phyloP scores from a whole-genome alignment of 1,139 yeast genomes.

The Scheffersomyces cryptocercus region DNA sequence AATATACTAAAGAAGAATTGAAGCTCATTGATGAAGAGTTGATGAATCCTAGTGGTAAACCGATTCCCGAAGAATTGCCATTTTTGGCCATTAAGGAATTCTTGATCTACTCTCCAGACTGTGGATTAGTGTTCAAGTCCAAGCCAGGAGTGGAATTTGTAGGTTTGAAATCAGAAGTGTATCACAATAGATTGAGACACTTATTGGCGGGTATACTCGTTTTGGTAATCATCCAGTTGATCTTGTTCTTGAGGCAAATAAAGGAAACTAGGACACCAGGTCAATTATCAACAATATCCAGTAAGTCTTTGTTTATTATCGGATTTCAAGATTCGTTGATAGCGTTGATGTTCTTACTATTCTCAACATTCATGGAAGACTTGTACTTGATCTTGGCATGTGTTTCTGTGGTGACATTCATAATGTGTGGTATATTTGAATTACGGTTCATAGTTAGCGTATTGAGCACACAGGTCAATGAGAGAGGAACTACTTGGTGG shows the following conservation, averaged over 20 bases:
- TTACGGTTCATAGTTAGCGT: conserved; percentile 73
- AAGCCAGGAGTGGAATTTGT: conserved; percentile 27
- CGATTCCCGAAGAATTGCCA: conserved; percentile 59
- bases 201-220: conserved; percentile 49
- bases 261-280: conserved; percentile 76
- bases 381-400: conserved; percentile 69
- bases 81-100: conserved; percentile 53
- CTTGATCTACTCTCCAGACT: conserved; percentile 82
- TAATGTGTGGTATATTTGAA: conserved; percentile 75
- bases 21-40: conserved; percentile 71
- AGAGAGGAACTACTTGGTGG: conserved; percentile 64
- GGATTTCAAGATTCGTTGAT: conserved; percentile 76
- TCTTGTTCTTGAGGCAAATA: conserved; percentile 58
- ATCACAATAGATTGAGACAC: conserved; percentile 41
- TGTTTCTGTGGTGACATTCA: conserved; percentile 67
- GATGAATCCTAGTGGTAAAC: conserved; percentile 70
- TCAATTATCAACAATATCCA: conserved; percentile 49
- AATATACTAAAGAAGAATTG: conserved; percentile 52
- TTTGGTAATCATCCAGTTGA: conserved; percentile 37
- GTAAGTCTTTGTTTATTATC: conserved; percentile 51
- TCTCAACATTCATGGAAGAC: conserved; percentile 55
- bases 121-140: conserved; percentile 60
- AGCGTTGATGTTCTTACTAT: conserved; percentile 60
- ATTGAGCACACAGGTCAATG: conserved; percentile 72
- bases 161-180: conserved; percentile 63